Base-by-base conservation (phyloP, 2,329 filamentous ascomycete species). In the Calonectria pauciramosa region DNA sequence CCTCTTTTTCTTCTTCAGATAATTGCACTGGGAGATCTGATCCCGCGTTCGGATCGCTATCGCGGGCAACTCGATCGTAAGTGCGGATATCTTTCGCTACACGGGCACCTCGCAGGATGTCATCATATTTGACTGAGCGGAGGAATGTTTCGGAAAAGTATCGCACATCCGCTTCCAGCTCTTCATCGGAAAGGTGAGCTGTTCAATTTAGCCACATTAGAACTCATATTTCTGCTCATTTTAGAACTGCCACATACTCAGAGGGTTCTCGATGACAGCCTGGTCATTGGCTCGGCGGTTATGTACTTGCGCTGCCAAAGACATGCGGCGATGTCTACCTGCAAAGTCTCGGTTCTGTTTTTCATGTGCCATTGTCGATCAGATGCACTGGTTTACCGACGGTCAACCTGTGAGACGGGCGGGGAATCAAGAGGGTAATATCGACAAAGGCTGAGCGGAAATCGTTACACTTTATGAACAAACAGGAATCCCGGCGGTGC, bases 1-100 rank as follows among this genome's bases (percentile, higher is more conserved):
- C 86, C 4, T 54, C 10, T 56, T 85, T 87, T 77, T 88, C 86
- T 11, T 85, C 80, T 0, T 69, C 26, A 0, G 80, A 82, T 3
- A 87, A 77, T 6, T 79, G 73, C 3, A 87, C 86, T 0, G 80
- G 81, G 1, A 86, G 79, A 16, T 78, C 71, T 1, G 52, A 47
- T 16, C 74, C 78, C 1, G 75, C 79, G 66, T 74, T 71, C 26
- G 70, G 75, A 36, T 79, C 80, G 9, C 76, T 68, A 66, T 75
- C 82, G 5, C 81, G 81, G 10, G 86, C 85, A 23, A 86, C 81
- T 16, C 82, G 79, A 60, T 87, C 86, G 64, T 87, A 88, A 1
- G 82, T 73, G 0, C 81, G 82, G 44, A 85, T 82, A 51, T 87
- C 84, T 54, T 86, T 86, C 16, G 85, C 86, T 8, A 88, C 86